Base-by-base conservation (phyloP, 768 basidiomycete species). In the Lentinula boryana region DNA sequence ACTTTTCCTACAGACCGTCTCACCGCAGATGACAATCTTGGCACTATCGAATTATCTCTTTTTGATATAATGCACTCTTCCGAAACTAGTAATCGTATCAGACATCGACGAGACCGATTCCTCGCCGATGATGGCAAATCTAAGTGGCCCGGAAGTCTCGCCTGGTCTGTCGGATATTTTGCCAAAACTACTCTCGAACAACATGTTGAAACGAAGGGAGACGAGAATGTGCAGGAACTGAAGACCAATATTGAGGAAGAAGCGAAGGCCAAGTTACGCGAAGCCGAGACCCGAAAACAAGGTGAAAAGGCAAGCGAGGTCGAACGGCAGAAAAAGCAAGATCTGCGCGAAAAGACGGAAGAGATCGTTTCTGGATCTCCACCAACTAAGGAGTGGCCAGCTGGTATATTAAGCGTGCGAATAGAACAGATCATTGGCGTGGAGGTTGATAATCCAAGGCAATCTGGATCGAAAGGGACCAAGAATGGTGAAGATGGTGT, bases 401-500 rank as follows among this genome's bases (percentile, higher is more conserved):
- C 81, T 44, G 91, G 89, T 18, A 78, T 91, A 21, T 67, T 93
- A 32, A 80, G 80, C 38, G 75, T 91, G 62, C 74, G 83, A 60
- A 77, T 91, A 33, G 86, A 90, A 67, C 80, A 85, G 73, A 84
- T 89, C 53, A 78, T 75, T 63, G 84, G 83, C 35, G 75, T 91
- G 66, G 84, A 85, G 66, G 72, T 86, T 12, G 80, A 83, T 70
- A 81, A 83, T 65, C 71, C 75, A 74, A 81, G 40, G 76, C 80
- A 43, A 85, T 83, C 60, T 83, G 84, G 3, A 73, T 74, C 60
- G 82, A 82, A 49, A 72, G 75, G 1, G 75, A 77, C 23, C 83
- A 87, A 82, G 38, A 77, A 80, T 44, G 86, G 83, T 58, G 84
- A 84, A 2, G 83, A 82, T 38, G 80, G 79, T 33, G 72, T 75